Base-by-base conservation (phyloP, 2,329 filamentous ascomycete genomes). In the Penicillium aurantiogriseum region DNA sequence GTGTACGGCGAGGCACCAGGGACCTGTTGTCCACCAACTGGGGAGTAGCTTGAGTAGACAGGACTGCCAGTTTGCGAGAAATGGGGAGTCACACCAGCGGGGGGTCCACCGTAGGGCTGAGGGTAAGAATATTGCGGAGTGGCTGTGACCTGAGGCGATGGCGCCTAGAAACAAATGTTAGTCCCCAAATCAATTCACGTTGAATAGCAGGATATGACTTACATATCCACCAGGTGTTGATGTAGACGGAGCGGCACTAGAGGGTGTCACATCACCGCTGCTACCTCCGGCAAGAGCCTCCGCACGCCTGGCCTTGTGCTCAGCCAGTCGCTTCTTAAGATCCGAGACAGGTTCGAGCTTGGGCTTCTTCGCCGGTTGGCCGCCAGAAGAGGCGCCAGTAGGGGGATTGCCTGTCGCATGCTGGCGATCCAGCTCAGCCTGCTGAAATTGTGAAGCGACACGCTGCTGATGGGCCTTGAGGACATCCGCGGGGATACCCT, bases 401-500 rank as follows among this genome's bases (percentile, higher is more conserved):
- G 88, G 84, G 3, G 90, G 90, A 70, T 97, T 96, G 36, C 92
- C 93, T 1, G 92, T 96, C 9, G 86, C 83, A 48, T 88, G 87
- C 64, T 90, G 88, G 58, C 92, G 85, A 68, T 96, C 91, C 57
- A 89, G 88, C 75, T 96, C 90, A 27, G 87, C 88, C 72, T 91
- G 87, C 75, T 95, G 93, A 76, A 88, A 96, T 74, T 89, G 88
- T 67, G 90, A 85, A 62, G 92, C 86, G 71, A 97, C 91, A 68
- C 90, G 86, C 76, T 94, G 90, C 71, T 90, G 89, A 80, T 97
- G 92, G 70, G 89, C 85, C 68, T 91, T 85, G 57, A 91, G 79
- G 61, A 95, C 84, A 57, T 96, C 91, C 57, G 91, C 88, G 3
- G 94, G 94, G 38, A 97, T 91, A 70, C 94, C 94, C 74, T 97